phyloP scores from a whole-genome alignment of 116 monocot genomes.

The Cymodocea nodosa region DNA sequence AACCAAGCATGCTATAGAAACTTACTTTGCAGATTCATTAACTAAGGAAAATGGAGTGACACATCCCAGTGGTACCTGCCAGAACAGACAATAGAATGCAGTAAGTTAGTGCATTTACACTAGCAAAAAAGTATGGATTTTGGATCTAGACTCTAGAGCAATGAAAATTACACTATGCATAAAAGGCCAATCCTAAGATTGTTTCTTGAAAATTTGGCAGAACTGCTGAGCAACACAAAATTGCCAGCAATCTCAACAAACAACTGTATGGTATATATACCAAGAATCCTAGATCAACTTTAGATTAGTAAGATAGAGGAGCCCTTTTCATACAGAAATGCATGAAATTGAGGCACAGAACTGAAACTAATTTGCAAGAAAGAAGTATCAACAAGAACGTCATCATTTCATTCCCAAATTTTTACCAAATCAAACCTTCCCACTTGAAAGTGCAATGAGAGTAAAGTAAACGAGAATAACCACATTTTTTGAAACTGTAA shows the following conservation, averaged over 20 bases:
- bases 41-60: slow-evolving; percentile 88
- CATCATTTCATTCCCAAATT: no score
- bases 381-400: slow-evolving; percentile 1
- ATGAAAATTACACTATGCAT: no score
- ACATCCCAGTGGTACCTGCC: slow-evolving; percentile 79
- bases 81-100: slow-evolving; percentile 8
- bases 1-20: slow-evolving; percentile 3
- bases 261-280: no score
- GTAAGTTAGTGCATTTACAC: background rate
- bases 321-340: background rate
- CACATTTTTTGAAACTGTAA: no score
- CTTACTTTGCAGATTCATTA: slow-evolving; percentile 85
- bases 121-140: no score
- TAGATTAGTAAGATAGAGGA: background rate
- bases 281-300: background rate
- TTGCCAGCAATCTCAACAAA: no score
- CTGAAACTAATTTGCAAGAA: slow-evolving; percentile 7
- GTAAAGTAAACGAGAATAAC: no score
- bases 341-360: no score
- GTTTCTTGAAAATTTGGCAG: background rate
- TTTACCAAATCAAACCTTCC: no score
- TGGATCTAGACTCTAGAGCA: no score
- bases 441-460: no score
- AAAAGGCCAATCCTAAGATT: background rate
- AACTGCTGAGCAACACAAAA: no score